Percentiles rank a stretch among this genome's conserved stretches.
Evolutionary conservation across 495 filamentous ascomycete genomes (phyloP).

Genomic region (Xylona heveae): DNA sequence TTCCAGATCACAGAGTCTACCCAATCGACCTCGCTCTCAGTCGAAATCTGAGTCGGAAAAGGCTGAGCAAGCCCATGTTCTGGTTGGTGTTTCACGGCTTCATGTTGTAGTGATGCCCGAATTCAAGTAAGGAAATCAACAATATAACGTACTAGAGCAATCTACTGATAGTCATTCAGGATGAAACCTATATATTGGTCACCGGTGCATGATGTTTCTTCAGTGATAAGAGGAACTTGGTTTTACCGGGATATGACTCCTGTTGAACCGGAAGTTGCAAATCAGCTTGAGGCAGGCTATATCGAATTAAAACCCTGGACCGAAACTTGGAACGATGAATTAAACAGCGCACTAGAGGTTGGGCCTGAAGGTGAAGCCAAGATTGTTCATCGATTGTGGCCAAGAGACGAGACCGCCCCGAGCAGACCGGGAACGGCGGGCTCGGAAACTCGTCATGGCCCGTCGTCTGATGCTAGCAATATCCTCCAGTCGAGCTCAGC

Average conservation of each 20-base stretch:
- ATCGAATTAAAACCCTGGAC: slow-evolving; percentile 73
- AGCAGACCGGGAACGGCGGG: slow-evolving; percentile 13
- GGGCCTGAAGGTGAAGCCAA: slow-evolving; percentile 83
- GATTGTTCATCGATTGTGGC: slow-evolving; percentile 63
- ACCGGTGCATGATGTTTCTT: slow-evolving; percentile 74
- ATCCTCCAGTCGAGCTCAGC: slow-evolving; percentile 2
- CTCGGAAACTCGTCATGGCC: slow-evolving; percentile 8
- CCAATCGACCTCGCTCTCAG: background rate
- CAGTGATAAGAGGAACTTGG: slow-evolving; percentile 78
- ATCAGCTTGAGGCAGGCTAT: slow-evolving; percentile 79
- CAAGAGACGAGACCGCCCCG: slow-evolving; percentile 21
- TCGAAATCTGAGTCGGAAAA: background rate
- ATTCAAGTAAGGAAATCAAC: slow-evolving; percentile 17
- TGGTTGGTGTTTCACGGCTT: slow-evolving; percentile 58
- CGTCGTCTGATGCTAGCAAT: slow-evolving; percentile 3
- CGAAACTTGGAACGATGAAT: slow-evolving; percentile 80
- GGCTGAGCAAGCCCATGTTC: slow-evolving; percentile 24
- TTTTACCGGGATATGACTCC: slow-evolving; percentile 85
- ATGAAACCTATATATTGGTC: slow-evolving; percentile 99
- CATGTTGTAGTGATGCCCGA: slow-evolving; percentile 34
- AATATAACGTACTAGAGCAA: background rate
- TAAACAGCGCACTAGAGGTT: slow-evolving; percentile 77
- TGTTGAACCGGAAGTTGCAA: slow-evolving; percentile 71
- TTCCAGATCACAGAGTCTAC: background rate
- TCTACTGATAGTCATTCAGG: slow-evolving; percentile 16